A percentile compares a stretch with the other conserved stretches of the same genome.
phyloP scores from a whole-genome alignment of 129 eudicot genomes.

The Pseudognaphalium luteoalbum region DNA sequence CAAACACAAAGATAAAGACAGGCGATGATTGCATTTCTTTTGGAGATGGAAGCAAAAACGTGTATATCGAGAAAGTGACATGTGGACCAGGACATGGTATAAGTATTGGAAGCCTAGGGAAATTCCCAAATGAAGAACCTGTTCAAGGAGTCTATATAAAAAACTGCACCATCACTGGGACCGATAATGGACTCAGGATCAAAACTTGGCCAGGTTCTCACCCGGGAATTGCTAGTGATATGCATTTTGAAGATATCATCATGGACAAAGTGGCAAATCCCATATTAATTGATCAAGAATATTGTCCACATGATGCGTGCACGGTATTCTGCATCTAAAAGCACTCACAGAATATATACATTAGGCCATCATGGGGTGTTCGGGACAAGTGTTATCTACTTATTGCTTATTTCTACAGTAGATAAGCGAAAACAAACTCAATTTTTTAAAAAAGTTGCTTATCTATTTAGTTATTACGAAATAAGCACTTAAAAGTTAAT shows the following conservation, averaged over 20 bases:
- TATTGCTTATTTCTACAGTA: too few relatives aligned
- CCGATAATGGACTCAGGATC: slow-evolving; percentile 48
- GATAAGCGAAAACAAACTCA: too few relatives aligned
- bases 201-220: slow-evolving; percentile 51
- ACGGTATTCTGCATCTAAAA: not conserved
- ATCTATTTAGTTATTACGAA: too few relatives aligned
- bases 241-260: slow-evolving; percentile 55
- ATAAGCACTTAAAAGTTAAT: too few relatives aligned
- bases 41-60: slow-evolving; percentile 46
- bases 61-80: slow-evolving; percentile 30
- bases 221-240: slow-evolving; percentile 15
- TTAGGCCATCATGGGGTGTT: too few relatives aligned
- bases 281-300: slow-evolving; percentile 58
- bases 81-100: slow-evolving; percentile 79
- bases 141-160: slow-evolving; percentile 42
- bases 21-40: slow-evolving; percentile 75
- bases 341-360: too few relatives aligned
- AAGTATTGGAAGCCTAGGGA: slow-evolving; percentile 65
- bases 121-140: slow-evolving; percentile 37
- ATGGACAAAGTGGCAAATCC: slow-evolving; percentile 50
- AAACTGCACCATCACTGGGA: slow-evolving; percentile 46
- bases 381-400: too few relatives aligned
- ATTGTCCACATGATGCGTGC: slow-evolving; percentile 46
- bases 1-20: slow-evolving; percentile 33
- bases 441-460: too few relatives aligned